Evolutionary conservation across 768 basidiomycete genomes (phyloP), one percentile per base, ranked within the genome.

Genomic region (Amanita exitialis): DNA sequence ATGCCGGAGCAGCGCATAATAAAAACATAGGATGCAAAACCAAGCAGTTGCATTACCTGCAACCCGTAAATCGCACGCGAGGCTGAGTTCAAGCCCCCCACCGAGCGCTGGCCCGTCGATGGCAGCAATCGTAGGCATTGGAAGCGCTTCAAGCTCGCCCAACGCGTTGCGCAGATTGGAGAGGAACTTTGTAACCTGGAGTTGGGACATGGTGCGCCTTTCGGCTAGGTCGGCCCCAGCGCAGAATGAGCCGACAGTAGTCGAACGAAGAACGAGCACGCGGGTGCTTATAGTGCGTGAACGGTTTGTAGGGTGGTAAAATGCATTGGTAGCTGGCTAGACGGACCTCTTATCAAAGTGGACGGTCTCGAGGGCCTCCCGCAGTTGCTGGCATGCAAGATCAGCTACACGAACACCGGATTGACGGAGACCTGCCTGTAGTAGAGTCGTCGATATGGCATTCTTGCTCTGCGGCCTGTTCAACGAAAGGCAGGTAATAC

Each of bases 101-200:
- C 93, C 93, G 0, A 97, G 73, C 7, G 93, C 93, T 16, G 89
- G 90, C 0, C 93, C 93, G 62, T 96, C 93, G 37, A 97, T 87
- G 4, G 92, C 90, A 32, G 87, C 87, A 51, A 96, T 87, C 13
- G 90, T 94, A 3, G 93, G 93, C 70, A 94, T 78, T 4, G 86
- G 85, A 30, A 95, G 69, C 36, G 74, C 71, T 66, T 93, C 91
- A n/a, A 97, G 76, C 59, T 78, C 78, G 25, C 76, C 73, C 36
- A 97, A 66, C 7, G 88, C 77, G 35, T 72, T 69, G 25, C 93
- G 79, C 20, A 96, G 72, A 57, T 86, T 81, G 44, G 73, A 66
- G 42, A 96, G 83, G 67, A 95, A 96, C 58, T 74, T 78, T 59
- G 78, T 69, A 34, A 95, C 84, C 58, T 92, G 83, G 3, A 66